Conservation (phyloP, 352 stramenopile species). For the Globisporangium rhizosaccharum region DNA sequence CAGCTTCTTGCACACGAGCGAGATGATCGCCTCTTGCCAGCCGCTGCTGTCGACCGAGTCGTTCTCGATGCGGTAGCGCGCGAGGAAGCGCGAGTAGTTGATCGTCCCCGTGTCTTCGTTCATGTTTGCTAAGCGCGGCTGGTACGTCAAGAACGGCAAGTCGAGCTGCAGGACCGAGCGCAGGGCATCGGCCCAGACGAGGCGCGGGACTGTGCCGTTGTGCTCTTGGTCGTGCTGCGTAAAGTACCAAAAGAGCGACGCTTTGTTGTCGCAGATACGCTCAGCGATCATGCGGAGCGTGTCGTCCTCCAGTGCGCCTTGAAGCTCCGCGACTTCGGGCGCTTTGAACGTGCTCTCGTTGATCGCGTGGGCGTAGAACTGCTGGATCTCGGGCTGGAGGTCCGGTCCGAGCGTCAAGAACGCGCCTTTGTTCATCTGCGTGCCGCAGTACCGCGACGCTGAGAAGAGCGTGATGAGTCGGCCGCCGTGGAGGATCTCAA, state of each 20-base stretch:
- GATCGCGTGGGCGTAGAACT: constrained; percentile 90
- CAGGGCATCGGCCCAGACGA: constrained; percentile 89
- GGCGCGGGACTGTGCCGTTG: constrained; percentile 74
- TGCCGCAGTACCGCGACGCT: constrained; percentile 89
- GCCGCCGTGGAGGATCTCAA: constrained; percentile 87
- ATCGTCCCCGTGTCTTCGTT: constrained; percentile 79
- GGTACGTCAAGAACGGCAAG: constrained; percentile 88
- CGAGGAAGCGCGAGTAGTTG: constrained; percentile 93
- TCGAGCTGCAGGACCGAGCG: constrained; percentile 90
- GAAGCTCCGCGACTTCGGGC: constrained; percentile 61
- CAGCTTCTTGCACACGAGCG: constrained; percentile 89
- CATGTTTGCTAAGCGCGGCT: constrained; percentile 81
- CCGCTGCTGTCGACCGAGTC: constrained; percentile 74
- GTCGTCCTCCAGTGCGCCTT: constrained; percentile 83
- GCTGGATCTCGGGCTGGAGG: constrained; percentile 91
- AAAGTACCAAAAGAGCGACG: constrained; percentile 93
- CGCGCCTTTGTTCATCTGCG: constrained; percentile 91
- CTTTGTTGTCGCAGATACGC: constrained; percentile 89
- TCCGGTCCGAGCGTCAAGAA: constrained; percentile 89
- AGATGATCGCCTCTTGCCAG: constrained; percentile 91
- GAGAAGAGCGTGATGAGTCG: constrained; percentile 91
- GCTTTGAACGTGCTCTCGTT: constrained; percentile 75
- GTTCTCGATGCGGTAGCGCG: constrained; percentile 91
- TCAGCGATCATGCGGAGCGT: constrained; percentile 93
- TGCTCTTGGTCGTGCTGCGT: constrained; percentile 90